A percentile compares a stretch with the other conserved stretches of the same genome.
phyloP scores from a whole-genome alignment of 177 flowering plant genomes.

The Vitis hybrid region DNA sequence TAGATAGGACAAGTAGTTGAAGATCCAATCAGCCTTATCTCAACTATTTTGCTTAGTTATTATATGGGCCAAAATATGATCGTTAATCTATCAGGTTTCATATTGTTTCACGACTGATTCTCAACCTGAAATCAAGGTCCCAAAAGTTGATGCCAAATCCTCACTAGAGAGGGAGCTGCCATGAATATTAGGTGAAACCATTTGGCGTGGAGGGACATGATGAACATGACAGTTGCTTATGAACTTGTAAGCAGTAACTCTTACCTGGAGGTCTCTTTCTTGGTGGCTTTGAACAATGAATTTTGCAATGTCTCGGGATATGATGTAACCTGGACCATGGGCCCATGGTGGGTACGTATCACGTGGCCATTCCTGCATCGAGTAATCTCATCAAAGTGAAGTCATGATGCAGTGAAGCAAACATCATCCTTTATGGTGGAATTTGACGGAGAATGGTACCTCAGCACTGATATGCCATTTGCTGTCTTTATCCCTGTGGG shows the following conservation, averaged over 20 bases:
- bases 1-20: too few species aligned
- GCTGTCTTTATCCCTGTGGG: conserved; percentile 69
- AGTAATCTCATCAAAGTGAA: not conserved
- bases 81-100: too few species aligned
- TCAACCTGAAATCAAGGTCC: not conserved
- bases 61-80: too few species aligned
- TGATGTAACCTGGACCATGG: conserved; percentile 90
- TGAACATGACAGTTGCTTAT: not conserved
- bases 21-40: too few species aligned
- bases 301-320: conserved; percentile 81
- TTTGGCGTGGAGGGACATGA: too few species aligned
- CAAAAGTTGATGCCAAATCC: too few species aligned
- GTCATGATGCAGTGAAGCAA: not conserved
- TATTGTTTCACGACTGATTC: too few species aligned
- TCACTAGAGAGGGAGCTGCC: too few species aligned
- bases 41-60: too few species aligned
- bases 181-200: too few species aligned
- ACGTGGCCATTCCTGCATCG: conserved; percentile 81
- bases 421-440: not conserved
- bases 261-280: conserved; percentile 57
- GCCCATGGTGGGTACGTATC: conserved; percentile 87
- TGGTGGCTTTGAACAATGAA: conserved; percentile 74
- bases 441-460: conserved; percentile 45
- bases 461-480: conserved; percentile 82
- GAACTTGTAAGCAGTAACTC: not conserved